Evolutionary conservation across 345 rosid genomes (phyloP).

Genomic region (Ricinus communis): DNA sequence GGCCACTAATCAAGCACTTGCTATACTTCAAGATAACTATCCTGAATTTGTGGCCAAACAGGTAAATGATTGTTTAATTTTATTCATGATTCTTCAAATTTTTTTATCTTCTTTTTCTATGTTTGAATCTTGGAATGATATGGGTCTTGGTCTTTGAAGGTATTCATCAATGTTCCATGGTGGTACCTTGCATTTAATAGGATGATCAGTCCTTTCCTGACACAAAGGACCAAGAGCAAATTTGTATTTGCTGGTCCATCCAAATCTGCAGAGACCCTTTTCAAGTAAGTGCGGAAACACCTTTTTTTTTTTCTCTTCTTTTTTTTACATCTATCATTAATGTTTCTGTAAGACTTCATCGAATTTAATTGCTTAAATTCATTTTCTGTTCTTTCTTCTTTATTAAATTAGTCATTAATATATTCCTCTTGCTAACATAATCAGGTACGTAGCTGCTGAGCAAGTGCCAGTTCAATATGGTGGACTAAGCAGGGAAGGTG

Average conservation of each 20-base stretch:
- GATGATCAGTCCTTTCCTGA: slow-evolving; percentile 54
- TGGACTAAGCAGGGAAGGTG: slow-evolving; percentile 47
- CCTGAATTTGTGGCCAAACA: slow-evolving; percentile 54
- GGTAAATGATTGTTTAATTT: slow-evolving; percentile 20
- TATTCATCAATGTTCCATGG: slow-evolving; percentile 60
- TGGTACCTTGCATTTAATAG: slow-evolving; percentile 50
- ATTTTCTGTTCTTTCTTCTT: not conserved
- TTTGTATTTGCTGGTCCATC: slow-evolving; percentile 47
- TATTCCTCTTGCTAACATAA: not conserved
- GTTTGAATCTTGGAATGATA: not conserved
- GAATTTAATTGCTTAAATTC: not conserved
- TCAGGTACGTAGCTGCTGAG: slow-evolving; percentile 52
- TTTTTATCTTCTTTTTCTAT: not conserved
- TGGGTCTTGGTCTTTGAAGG: slow-evolving; percentile 28
- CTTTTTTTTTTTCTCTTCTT: not conserved
- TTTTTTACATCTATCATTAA: not conserved
- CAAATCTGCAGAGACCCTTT: slow-evolving; percentile 46
- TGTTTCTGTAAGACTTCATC: not conserved
- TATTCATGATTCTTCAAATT: not conserved
- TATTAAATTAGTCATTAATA: not conserved
- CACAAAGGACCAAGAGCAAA: slow-evolving; percentile 58
- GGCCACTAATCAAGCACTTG: slow-evolving; percentile 41
- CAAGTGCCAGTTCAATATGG: slow-evolving; percentile 51
- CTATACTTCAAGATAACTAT: slow-evolving; percentile 52
- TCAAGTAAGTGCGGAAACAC: slow-evolving; percentile 40